Percentiles rank a stretch among this genome's conserved stretches.
Evolutionary conservation across 768 basidiomycete species (phyloP).

Genomic region (Tylopilus rubrobrunneus): DNA sequence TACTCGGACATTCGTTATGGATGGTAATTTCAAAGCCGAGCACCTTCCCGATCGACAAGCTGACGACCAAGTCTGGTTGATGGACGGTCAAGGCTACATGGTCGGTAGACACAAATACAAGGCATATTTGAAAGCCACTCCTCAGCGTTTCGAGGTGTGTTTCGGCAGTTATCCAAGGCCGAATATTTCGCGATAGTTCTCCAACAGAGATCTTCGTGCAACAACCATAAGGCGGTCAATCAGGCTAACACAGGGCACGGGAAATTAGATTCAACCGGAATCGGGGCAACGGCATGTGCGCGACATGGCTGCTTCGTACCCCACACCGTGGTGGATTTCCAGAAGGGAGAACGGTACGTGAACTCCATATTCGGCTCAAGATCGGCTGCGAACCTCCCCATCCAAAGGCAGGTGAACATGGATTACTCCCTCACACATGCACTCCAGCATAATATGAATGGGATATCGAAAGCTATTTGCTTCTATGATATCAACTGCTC

Average conservation of each 20-base stretch:
- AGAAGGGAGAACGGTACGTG: neutral
- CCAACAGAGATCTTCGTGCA: neutral
- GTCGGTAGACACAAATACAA: neutral
- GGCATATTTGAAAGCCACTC: no score
- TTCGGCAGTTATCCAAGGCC: no score
- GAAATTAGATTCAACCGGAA: neutral
- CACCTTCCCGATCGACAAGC: neutral
- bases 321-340: neutral
- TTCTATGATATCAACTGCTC: constrained; percentile 11
- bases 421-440: neutral
- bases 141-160: neutral
- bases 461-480: rapidly evolving
- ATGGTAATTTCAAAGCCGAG: neutral
- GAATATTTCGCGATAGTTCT: no score
- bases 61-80: neutral
- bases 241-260: neutral
- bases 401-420: constrained; percentile 9
- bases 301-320: neutral
- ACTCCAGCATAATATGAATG: neutral
- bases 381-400: no score
- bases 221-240: constrained; percentile 1
- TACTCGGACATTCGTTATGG: neutral
- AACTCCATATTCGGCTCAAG: no score
- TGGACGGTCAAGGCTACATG: neutral
- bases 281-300: neutral